Base-by-base conservation (phyloP, 2,329 filamentous ascomycete genomes). In the Beauveria medogensis region DNA sequence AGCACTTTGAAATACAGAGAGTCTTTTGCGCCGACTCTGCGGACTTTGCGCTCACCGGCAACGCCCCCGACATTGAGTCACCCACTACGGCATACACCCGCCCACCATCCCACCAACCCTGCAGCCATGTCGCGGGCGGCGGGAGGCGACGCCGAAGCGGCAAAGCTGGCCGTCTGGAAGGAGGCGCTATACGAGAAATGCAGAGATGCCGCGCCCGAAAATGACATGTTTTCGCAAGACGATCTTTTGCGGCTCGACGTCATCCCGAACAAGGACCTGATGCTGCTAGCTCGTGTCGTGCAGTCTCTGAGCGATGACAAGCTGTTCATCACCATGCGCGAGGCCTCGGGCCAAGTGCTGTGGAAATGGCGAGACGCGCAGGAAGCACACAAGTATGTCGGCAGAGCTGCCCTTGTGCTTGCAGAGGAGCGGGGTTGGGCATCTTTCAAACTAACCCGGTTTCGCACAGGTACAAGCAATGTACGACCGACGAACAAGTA, bases 401-500 rank as follows among this genome's bases (percentile, higher is more conserved):
- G 3, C 18, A 18, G 14, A 7, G 22, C 26, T 22, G 6, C 3
- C 5, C 26, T 37, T 18, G 5, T 28, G 56, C 37, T 44, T 7
- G 16, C 26, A 20, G 20, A 20, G 20, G n/a, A 37, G 37, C 40
- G 37, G 20, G 24, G 24, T 37, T 40, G 44, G 12, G 14, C 4
- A 40, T 24, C 37, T 43, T 50, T 50, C 63, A 55, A 54, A 37
- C 28, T 54, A 26, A 52, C 47, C 43, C 20, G 30, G 37, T 40
- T 20, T 37, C 44, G 41, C 30, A 56, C 64, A 86, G 83, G 67
- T 86, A 85, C 72, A 82, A 81, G 65, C 77, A 78, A 63, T 81
- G 85, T 64, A 75, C 78, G 52, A 83, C 84, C 63, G 85, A 93
- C 69, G 93, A 97, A 67, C 83, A 88, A 74, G 84, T 86, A 70